These are phyloP conservation scores for Ogataea kodamae DNA, from an alignment of 805 yeast genomes.

Conservation along the genomic window DNA sequence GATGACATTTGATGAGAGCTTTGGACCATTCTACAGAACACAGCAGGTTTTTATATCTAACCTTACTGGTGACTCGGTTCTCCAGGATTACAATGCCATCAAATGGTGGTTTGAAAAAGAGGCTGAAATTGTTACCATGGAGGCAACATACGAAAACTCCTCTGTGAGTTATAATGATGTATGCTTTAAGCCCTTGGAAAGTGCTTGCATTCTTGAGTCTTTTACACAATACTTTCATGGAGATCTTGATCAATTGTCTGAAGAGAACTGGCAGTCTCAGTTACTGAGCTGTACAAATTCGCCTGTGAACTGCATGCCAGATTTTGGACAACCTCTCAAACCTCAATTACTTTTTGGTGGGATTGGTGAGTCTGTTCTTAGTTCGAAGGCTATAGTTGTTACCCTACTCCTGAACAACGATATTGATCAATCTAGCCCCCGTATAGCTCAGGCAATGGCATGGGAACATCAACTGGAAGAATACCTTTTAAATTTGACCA, in stretches of 20 bases:
- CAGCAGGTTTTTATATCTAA: constrained; percentile 78
- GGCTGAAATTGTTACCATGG: constrained; percentile 40
- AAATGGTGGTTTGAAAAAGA: constrained; percentile 92
- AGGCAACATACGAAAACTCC: constrained; percentile 19
- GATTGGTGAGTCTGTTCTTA: constrained; percentile 41
- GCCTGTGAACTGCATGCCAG: constrained; percentile 87
- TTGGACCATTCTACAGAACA: constrained; percentile 89
- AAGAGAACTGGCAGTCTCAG: constrained; percentile 52
- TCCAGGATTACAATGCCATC: constrained; percentile 57
- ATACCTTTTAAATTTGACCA: constrained; percentile 43
- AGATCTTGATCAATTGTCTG: constrained; percentile 45
- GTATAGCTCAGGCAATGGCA: constrained; percentile 37
- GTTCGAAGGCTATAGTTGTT: constrained; percentile 69
- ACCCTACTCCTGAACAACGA: constrained; percentile 66
- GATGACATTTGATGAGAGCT: constrained; percentile 66
- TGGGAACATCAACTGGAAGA: constrained; percentile 75
- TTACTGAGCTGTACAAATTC: constrained; percentile 62
- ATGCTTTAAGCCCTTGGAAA: constrained; percentile 82
- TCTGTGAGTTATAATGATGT: constrained; percentile 50
- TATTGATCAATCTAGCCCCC: constrained; percentile 39
- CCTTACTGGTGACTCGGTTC: constrained; percentile 62
- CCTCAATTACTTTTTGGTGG: constrained; percentile 70
- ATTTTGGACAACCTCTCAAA: constrained; percentile 86
- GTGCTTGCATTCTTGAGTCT: constrained; percentile 79
- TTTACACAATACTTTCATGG: constrained; percentile 86